Evolutionary conservation across 2,329 filamentous ascomycete genomes (phyloP), one percentile per base, ranked within the genome.

Genomic region (Alternaria brassicae): DNA sequence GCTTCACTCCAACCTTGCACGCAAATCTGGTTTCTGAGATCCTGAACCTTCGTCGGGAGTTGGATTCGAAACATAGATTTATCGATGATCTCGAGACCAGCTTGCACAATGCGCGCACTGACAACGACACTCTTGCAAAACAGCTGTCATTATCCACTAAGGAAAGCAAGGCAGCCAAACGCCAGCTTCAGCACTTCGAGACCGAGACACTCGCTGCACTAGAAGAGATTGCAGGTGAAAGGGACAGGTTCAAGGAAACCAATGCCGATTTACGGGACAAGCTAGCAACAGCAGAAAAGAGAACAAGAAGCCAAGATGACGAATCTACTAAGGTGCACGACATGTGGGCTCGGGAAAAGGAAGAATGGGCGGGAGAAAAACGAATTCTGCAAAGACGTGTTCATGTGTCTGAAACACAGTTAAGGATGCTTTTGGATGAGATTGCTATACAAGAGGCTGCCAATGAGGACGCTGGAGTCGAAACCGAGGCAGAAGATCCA

Each of bases 21-120:
- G 95, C 95, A 8, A 97, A 92, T 49, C 82, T 99, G 6, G 94
- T 99, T 1, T 94, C 94, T 0, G 95, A 99, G 77, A 99, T 99
- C 63, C 82, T 99, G 37, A 88, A 89, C 2, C 81, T 99, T 49
- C 88, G 93, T 21, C 86, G 95, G 58, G 95, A 99, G 65, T 87
- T 98, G 62, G 95, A 99, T 73, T 92, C 91, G 40, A 97, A 97
- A 79, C 86, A 89, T 42, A 91, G 88, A 69, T 85, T 92, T 53
- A 97, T 99, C 54, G 93, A 97, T 74, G 88, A 86, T 53, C 83
- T 99, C 15, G 95, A 99, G 78, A 82, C 84, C 1, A 88, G 85
- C 25, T 81, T 99, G 32, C 88, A 96, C 62, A 81, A 85, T 1
- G 84, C 88, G 1, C 88, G 88, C 55, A 85, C 86, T 57, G 93